A percentile compares a stretch with the other conserved stretches of the same genome.
phyloP scores from a whole-genome alignment of 2,329 filamentous ascomycete genomes.

The Pseudogymnoascus sp. region DNA sequence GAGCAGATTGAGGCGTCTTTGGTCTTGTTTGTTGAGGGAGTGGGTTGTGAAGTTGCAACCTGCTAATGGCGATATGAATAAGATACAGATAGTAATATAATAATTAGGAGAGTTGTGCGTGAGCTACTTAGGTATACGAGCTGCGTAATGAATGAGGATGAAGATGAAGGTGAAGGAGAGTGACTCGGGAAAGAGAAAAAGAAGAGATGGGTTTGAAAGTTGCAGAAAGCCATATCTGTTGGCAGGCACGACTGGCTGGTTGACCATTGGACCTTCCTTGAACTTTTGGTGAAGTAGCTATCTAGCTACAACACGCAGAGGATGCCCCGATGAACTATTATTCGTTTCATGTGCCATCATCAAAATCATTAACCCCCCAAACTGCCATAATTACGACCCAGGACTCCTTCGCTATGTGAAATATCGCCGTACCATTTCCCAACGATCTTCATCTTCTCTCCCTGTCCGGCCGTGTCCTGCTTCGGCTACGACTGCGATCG shows the following conservation, averaged over 20 bases:
- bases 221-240: neutral
- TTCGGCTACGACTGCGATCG: conserved; percentile 32
- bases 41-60: neutral
- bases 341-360: neutral
- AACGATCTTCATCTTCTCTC: conserved; percentile 18
- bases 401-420: conserved; percentile 22
- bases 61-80: neutral
- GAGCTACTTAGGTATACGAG: neutral
- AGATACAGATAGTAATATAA: neutral
- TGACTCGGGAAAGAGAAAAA: neutral
- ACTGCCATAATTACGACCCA: conserved; percentile 11
- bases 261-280: neutral
- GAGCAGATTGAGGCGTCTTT: neutral
- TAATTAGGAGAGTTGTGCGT: neutral
- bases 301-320: neutral
- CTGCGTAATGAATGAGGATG: neutral
- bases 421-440: conserved; percentile 8
- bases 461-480: conserved; percentile 19
- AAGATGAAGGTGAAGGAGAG: neutral
- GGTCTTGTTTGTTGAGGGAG: neutral
- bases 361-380: neutral
- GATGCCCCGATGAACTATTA: neutral
- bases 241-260: neutral
- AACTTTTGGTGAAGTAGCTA: neutral
- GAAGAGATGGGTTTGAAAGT: neutral